Percentiles rank a stretch among this genome's conserved stretches.
phyloP scores from a whole-genome alignment of 352 stramenopile genomes.

The Peronospora farinosa region DNA sequence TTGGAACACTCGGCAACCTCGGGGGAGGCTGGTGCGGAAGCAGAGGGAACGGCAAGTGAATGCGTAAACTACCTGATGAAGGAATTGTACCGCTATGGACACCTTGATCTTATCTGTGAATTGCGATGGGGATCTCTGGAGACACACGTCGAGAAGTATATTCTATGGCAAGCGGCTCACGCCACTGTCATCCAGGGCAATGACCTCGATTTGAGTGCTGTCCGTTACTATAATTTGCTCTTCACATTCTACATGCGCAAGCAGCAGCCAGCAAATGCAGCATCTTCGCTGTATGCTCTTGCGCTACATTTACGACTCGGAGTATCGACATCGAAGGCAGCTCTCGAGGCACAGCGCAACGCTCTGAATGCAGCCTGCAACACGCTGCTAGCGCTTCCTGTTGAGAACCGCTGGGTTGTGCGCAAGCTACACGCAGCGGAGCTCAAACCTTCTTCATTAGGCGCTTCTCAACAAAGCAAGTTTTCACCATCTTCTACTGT shows the following conservation, averaged over 20 bases:
- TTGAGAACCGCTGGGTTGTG: constrained; percentile 56
- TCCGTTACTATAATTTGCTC: constrained; percentile 64
- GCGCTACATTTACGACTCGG: constrained; percentile 43
- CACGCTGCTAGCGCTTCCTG: constrained; percentile 35
- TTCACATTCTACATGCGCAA: constrained; percentile 63
- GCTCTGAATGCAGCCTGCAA: constrained; percentile 47
- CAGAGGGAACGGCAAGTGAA: constrained; percentile 44
- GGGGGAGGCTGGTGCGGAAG: constrained; percentile 6
- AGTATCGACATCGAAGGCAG: constrained; percentile 29
- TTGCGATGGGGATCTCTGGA: constrained; percentile 62
- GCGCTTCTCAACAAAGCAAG: constrained; percentile 8
- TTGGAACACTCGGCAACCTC: constrained; percentile 36
- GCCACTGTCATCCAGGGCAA: constrained; percentile 39
- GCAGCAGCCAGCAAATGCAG: constrained; percentile 56
- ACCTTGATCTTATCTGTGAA: constrained; percentile 64
- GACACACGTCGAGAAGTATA: constrained; percentile 56
- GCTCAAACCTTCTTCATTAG: constrained; percentile 14
- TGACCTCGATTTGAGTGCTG: constrained; percentile 35
- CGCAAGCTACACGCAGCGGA: constrained; percentile 68
- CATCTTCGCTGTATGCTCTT: constrained; percentile 51
- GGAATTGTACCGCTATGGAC: constrained; percentile 57
- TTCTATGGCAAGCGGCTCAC: constrained; percentile 70
- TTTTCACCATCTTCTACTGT: constrained; percentile 37
- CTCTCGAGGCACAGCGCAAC: constrained; percentile 56
- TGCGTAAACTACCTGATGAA: constrained; percentile 72